Base-by-base conservation (phyloP, 768 basidiomycete species). In the Clitopilus passeckerianus region DNA sequence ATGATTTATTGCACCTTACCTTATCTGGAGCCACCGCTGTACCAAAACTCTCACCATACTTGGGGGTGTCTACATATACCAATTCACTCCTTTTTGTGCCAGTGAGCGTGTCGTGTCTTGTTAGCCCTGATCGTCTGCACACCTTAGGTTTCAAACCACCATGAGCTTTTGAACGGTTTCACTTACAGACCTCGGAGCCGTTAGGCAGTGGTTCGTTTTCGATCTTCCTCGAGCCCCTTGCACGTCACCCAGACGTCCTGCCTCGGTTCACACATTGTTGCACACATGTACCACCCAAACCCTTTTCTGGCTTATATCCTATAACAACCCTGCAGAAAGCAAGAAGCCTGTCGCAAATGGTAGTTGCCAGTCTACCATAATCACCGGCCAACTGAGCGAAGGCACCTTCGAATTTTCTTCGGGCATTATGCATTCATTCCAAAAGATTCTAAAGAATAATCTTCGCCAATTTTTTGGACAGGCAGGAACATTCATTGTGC, bases 41-140 rank as follows among this genome's bases (percentile, higher is more conserved):
- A 75, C 63, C 70, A 76, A 76, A 76, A 73, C 65, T 69, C 65
- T 65, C 67, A 68, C 67, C 63, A 41, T 41, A 41, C 10, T 41
- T 14, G 60, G 57, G 66, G 59, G 59, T 66, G 64, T 72, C 71
- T 68, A 66, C 69, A 67, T 73, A 74, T 74, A 72, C 66, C 70
- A 72, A 62, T 61, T 61, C 59, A 61, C 56, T 56, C 60, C 20
- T 50, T 44, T 22, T 24, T 18, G 24, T 59, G 15, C 20, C 16
- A 50, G 46, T 50, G 22, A 50, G 46, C 46, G 22, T 20, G 46
- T 20, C 16, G 15, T 23, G 46, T 22, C 46, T 50, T n/a, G n/a
- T 18, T 23, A 18, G 10, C 46, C 46, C 22, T 50, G 22, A 50
- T 50, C 46, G 46, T 50, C 18, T 18, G n/a, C 20, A n/a, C 10